Evolutionary conservation across 805 yeast genomes (phyloP), one percentile per base, ranked within the genome.

Genomic region (Teunomyces cretensis): DNA sequence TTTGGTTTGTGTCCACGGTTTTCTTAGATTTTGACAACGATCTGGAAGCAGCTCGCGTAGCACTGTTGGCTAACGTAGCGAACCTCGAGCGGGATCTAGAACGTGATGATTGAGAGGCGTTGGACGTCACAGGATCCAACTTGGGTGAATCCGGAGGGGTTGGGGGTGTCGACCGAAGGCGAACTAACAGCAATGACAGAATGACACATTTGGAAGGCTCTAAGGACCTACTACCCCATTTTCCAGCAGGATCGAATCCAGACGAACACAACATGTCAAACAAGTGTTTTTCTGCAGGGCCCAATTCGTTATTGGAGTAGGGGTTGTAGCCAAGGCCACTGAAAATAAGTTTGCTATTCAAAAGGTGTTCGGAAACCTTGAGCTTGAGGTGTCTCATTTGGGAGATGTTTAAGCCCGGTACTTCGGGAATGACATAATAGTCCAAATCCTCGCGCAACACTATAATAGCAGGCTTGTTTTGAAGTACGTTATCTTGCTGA

Each of bases 391-490:
- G 72, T 52, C 80, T 78, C 76, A 90, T 83, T 35, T 83, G 80
- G 19, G 80, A 82, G 16, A 70, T 68, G 40, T 72, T 63, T 31
- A 82, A 66, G 1, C 86, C 84, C 1, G 75, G 64, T 33, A 68
- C 67, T 35, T 88, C 91, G 2, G 97, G 95, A 13, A 94, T 83
- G 51, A 95, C 88, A 64, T 91, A 94, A 66, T 80, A 94, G 61
- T 94, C 99, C 53, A 94, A 75, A 65, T 94, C 99, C 63, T 94
- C 99, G 50, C 97, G 75, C 44, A 94, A 73, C 3, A 92, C 97
- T 45, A 94, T 89, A 36, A 94, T 84, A 0, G 96, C 85, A 0
- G 98, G 99, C 53, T 88, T 86, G 49, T 81, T 82, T 51, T 80
- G 82, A 49, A 91, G 70, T 3, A 90, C 80, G 38, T 80, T 83